Percentiles rank a stretch among this genome's conserved stretches.
Conservation (phyloP, 495 filamentous ascomycete species). For the Daldinia concentrica region DNA sequence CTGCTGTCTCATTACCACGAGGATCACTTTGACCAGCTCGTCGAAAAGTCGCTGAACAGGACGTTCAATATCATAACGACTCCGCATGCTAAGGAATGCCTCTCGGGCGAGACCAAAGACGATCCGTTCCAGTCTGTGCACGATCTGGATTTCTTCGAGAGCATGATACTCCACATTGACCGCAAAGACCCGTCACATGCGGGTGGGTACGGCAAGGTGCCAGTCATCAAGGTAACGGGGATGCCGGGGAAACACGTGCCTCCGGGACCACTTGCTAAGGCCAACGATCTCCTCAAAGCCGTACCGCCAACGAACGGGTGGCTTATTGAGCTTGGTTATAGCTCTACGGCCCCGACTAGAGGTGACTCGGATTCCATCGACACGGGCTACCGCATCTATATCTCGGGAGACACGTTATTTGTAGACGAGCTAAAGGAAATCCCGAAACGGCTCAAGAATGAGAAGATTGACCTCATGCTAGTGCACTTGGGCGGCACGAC, state of each 20-base stretch:
- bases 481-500: slow-evolving; percentile 74
- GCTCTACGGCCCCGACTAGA: slow-evolving; percentile 22
- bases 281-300: slow-evolving; percentile 68
- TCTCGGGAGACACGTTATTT: slow-evolving; percentile 76
- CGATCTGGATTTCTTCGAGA: slow-evolving; percentile 65
- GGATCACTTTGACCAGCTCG: slow-evolving; percentile 71
- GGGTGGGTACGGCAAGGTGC: slow-evolving; percentile 32
- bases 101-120: slow-evolving; percentile 47
- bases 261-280: slow-evolving; percentile 54
- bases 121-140: slow-evolving; percentile 65
- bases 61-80: slow-evolving; percentile 72
- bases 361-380: slow-evolving; percentile 47
- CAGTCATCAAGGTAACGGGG: slow-evolving; percentile 66
- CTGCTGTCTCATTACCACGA: slow-evolving; percentile 74
- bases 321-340: slow-evolving; percentile 72
- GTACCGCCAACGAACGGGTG: slow-evolving; percentile 79
- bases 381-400: slow-evolving; percentile 72
- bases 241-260: slow-evolving; percentile 79
- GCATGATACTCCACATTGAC: slow-evolving; percentile 59
- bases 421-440: slow-evolving; percentile 71
- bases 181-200: slow-evolving; percentile 19
- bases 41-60: slow-evolving; percentile 66
- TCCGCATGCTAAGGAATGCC: slow-evolving; percentile 65
- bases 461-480: slow-evolving; percentile 73
- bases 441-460: slow-evolving; percentile 50